phyloP scores from a whole-genome alignment of 202 grass and related monocot genomes.

The Saccharum hybrid region DNA sequence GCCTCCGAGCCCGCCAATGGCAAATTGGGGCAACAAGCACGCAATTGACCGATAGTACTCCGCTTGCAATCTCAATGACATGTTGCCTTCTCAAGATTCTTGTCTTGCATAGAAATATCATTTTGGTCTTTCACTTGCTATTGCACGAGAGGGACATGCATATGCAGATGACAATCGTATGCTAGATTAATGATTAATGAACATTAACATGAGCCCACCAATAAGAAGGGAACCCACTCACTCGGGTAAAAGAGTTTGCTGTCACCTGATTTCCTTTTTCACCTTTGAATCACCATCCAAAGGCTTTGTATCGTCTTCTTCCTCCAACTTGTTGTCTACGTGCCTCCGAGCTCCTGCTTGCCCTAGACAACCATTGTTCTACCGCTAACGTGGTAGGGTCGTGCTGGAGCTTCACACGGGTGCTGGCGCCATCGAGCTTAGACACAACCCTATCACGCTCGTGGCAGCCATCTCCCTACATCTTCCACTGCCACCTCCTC shows the following conservation, averaged over 20 bases:
- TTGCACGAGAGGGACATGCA: not conserved
- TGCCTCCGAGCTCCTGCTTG: not conserved
- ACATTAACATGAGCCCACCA: not conserved
- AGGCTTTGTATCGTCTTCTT: not conserved
- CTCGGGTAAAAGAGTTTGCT: not conserved
- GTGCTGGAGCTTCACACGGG: not conserved
- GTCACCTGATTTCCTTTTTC: not conserved
- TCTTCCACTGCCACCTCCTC: not conserved
- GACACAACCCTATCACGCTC: not conserved
- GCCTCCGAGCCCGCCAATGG: not conserved
- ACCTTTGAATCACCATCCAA: not conserved
- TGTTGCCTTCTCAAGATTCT: conserved; percentile 5
- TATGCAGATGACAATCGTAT: not conserved
- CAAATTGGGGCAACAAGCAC: not conserved
- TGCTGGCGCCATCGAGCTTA: not conserved
- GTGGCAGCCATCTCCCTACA: not conserved
- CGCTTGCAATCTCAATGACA: not conserved
- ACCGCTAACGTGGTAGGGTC: not conserved
- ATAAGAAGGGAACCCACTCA: not conserved
- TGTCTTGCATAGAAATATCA: not conserved
- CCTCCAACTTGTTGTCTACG: not conserved
- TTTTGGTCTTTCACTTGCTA: not conserved
- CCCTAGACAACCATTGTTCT: not conserved
- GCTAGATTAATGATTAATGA: not conserved
- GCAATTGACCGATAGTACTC: not conserved